Conservation (phyloP, 768 basidiomycete species). For the Nidula microcarpa region DNA sequence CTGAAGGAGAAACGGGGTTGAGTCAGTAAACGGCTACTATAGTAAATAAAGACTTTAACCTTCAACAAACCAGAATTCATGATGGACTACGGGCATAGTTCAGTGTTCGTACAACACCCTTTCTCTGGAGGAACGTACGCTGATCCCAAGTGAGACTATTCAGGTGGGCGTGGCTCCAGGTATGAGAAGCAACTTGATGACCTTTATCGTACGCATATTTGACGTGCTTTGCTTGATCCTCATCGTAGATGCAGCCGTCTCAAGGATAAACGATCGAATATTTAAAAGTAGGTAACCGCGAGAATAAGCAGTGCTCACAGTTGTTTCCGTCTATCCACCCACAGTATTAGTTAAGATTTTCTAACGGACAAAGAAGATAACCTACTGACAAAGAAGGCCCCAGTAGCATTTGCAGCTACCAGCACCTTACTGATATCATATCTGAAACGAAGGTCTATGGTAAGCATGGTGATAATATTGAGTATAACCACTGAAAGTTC, state of each 20-base stretch:
- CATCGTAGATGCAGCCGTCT: conserved; percentile 36
- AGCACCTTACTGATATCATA: conserved; percentile 29
- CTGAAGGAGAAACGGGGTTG: conserved; percentile 9
- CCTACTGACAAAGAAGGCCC: conserved; percentile 43
- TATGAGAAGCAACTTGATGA: conserved; percentile 46
- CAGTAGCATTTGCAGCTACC: conserved; percentile 26
- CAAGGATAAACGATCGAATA: background rate
- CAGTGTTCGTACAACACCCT: background rate
- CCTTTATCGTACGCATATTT: conserved; percentile 36
- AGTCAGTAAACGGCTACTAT: no score
- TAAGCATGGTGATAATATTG: background rate
- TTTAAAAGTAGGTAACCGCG: background rate
- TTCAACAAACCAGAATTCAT: conserved; percentile 28
- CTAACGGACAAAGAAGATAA: background rate
- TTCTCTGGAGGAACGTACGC: conserved; percentile 12
- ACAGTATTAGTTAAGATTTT: background rate
- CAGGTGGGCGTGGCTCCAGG: conserved; percentile 40
- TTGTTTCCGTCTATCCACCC: conserved; percentile 26
- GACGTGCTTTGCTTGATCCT: conserved; percentile 16
- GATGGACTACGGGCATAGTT: conserved; percentile 16
- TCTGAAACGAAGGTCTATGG: conserved; percentile 11
- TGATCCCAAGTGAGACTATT: conserved; percentile 25
- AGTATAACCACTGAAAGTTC: conserved; percentile 3
- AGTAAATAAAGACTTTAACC: conserved; percentile 11
- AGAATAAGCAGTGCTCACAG: conserved; percentile 11